Percentiles rank a stretch among this genome's conserved stretches.
Evolutionary conservation across 1,284 basidiomycete species (phyloP).

Genomic region (Sparassis latifolia): DNA sequence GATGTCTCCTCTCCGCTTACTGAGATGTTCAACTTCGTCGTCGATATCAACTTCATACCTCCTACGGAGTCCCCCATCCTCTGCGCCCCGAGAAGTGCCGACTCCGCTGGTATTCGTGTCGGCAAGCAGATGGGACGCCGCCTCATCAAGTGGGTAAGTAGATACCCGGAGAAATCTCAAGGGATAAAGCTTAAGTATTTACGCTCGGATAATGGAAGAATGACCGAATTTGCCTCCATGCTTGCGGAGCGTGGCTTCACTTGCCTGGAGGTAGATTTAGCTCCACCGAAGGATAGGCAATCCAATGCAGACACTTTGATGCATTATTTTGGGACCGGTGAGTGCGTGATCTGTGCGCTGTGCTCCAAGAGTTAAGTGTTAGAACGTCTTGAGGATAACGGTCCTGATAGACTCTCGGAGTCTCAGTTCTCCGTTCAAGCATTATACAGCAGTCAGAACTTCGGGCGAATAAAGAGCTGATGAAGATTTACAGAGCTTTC

Average conservation of each 20-base stretch:
- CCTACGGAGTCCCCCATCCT: constrained; percentile 31
- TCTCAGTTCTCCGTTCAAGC: not conserved
- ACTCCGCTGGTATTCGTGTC: constrained; percentile 39
- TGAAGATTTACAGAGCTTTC: constrained; percentile 28
- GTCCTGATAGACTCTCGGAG: not conserved
- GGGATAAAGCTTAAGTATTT: not conserved
- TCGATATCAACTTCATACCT: constrained; percentile 10
- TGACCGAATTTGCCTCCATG: constrained; percentile 36
- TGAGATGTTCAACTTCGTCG: not conserved
- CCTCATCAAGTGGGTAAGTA: constrained; percentile 12
- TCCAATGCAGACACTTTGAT: constrained; percentile 23
- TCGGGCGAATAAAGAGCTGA: not conserved
- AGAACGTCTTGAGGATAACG: not conserved
- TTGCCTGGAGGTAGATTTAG: constrained; percentile 48
- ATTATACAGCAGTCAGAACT: not conserved
- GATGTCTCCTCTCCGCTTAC: too few relatives aligned
- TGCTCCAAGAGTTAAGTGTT: not conserved
- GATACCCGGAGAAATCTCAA: not conserved
- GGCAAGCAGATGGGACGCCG: constrained; percentile 15
- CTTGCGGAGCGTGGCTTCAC: constrained; percentile 56
- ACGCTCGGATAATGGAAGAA: constrained; percentile 19
- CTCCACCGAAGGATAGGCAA: constrained; percentile 19
- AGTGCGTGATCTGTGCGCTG: not conserved
- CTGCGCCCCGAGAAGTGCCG: constrained; percentile 40
- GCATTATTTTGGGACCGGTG: constrained; percentile 16